These are phyloP conservation scores for Chondrus crispus DNA, from an alignment of 23 red algal genomes.

Conservation along the genomic window DNA sequence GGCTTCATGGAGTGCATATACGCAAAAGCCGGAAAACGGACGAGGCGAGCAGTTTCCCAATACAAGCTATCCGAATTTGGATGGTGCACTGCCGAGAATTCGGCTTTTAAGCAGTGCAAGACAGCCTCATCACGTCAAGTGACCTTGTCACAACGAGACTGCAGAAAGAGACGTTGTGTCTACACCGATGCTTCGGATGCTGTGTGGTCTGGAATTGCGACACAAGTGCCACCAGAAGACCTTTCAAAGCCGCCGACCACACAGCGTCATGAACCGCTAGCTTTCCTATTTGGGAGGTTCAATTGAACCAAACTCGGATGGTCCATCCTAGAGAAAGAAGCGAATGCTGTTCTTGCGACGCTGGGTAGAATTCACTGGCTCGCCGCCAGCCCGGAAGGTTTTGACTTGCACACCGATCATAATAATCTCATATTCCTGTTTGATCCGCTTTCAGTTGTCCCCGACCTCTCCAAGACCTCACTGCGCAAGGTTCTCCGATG, in stretches of 20 bases:
- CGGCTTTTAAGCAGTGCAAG: neutral
- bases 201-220: neutral
- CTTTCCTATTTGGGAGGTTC: neutral
- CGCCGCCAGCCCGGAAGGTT: neutral
- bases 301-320: neutral
- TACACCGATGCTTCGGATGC: neutral
- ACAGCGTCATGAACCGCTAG: neutral
- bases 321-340: conserved; percentile 18
- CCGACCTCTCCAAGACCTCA: neutral
- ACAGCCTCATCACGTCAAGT: neutral
- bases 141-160: neutral
- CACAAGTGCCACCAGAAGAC: neutral
- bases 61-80: neutral
- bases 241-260: neutral
- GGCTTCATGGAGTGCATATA: neutral
- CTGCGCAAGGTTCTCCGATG: neutral
- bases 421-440: neutral
- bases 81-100: neutral
- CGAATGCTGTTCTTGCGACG: neutral
- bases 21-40: neutral
- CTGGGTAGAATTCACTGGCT: neutral
- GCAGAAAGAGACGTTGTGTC: neutral
- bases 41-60: neutral
- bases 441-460: neutral
- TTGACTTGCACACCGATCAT: neutral